phyloP scores from a whole-genome alignment of 139 green algal species.

The Chlamydomonas sp. region DNA sequence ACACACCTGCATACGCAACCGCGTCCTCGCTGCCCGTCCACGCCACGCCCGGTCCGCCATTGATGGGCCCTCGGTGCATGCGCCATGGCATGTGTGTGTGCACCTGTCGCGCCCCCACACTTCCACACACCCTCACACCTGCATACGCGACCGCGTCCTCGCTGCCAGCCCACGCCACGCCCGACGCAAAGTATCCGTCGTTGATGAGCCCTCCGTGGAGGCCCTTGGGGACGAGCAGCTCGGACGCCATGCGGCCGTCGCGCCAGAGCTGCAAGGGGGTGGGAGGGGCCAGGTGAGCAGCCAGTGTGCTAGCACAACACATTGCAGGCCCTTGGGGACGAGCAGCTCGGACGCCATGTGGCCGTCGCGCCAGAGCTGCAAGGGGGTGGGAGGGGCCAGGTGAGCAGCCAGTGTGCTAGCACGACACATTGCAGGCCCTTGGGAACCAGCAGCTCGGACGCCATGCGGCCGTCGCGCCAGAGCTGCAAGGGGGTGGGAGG shows the following conservation, averaged over 20 bases:
- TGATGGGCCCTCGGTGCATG: constrained; percentile 68
- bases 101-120: too few species aligned
- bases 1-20: constrained; percentile 78
- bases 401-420: neutral
- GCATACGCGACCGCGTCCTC: constrained; percentile 71
- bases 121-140: constrained; percentile 73
- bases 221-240: constrained; percentile 24
- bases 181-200: constrained; percentile 73
- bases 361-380: neutral
- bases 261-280: neutral
- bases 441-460: too few species aligned
- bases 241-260: neutral
- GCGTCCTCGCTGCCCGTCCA: constrained; percentile 64
- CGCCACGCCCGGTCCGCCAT: constrained; percentile 61
- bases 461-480: too few species aligned
- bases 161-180: constrained; percentile 62
- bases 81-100: too few species aligned
- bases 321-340: neutral
- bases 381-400: neutral
- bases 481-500: too few species aligned
- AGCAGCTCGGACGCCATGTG: neutral
- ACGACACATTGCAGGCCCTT: too few species aligned
- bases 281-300: neutral
- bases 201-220: constrained; percentile 72
- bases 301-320: neutral